phyloP scores from a whole-genome alignment of 352 stramenopile genomes.

The Phytophthora sojae region DNA sequence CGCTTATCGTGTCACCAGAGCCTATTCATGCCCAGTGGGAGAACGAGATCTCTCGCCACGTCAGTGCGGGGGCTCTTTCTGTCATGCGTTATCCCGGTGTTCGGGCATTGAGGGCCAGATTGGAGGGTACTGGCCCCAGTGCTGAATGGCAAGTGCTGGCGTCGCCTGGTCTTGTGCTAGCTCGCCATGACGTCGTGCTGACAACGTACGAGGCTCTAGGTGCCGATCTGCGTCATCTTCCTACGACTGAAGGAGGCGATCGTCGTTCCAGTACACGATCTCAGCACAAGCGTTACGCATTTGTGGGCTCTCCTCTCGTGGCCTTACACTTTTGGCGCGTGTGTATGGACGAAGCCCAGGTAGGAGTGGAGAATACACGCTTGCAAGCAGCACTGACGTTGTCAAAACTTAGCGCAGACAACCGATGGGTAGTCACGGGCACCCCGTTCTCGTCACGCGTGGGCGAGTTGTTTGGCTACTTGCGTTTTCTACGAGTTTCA shows the following conservation, averaged over 20 bases:
- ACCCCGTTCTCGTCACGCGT: slow-evolving; percentile 89
- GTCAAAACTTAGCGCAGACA: slow-evolving; percentile 60
- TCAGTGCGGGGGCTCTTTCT: slow-evolving; percentile 53
- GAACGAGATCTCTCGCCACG: slow-evolving; percentile 86
- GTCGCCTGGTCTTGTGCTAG: slow-evolving; percentile 53
- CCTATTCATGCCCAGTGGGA: slow-evolving; percentile 93
- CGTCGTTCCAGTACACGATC: slow-evolving; percentile 70
- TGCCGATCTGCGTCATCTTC: slow-evolving; percentile 83
- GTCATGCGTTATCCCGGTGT: slow-evolving; percentile 71
- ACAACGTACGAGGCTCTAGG: slow-evolving; percentile 92
- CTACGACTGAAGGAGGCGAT: slow-evolving; percentile 38
- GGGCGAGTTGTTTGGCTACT: slow-evolving; percentile 87
- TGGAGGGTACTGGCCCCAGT: slow-evolving; percentile 41
- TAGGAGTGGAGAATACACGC: slow-evolving; percentile 84
- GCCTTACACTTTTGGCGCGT: slow-evolving; percentile 91
- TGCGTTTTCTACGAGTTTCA: slow-evolving; percentile 72
- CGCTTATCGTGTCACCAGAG: slow-evolving; percentile 93
- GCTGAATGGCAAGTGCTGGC: slow-evolving; percentile 67
- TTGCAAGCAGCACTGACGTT: slow-evolving; percentile 86
- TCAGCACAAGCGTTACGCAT: slow-evolving; percentile 78
- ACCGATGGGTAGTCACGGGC: slow-evolving; percentile 91
- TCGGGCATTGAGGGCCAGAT: slow-evolving; percentile 44
- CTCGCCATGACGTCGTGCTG: slow-evolving; percentile 91
- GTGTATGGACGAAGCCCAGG: slow-evolving; percentile 94
- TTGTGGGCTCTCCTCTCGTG: slow-evolving; percentile 89